Conservation (phyloP, 176 grass and related monocot genomes). For the Oryza punctata region DNA sequence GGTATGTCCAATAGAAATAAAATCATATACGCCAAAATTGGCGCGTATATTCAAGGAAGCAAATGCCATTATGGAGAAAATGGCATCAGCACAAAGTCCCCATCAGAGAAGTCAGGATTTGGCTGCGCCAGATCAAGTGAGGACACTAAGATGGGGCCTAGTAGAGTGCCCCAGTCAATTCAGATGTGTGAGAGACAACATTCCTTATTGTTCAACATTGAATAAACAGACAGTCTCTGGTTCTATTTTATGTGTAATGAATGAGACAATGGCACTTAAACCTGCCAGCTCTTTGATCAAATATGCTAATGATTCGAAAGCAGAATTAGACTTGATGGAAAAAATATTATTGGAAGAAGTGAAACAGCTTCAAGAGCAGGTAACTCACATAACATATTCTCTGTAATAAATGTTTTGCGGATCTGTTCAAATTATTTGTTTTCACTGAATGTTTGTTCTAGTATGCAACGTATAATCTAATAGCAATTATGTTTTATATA, state of each 20-base stretch:
- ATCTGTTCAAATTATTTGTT: neutral
- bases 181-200: slow-evolving; percentile 40
- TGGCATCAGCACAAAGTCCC: slow-evolving; percentile 34
- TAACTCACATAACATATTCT: slow-evolving; percentile 24
- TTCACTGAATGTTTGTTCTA: neutral
- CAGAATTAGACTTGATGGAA: slow-evolving; percentile 57
- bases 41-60: slow-evolving; percentile 69
- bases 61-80: slow-evolving; percentile 62
- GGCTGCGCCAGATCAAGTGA: slow-evolving; percentile 12
- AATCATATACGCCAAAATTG: slow-evolving; percentile 62
- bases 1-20: slow-evolving; percentile 50
- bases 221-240: slow-evolving; percentile 14
- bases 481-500: slow-evolving; percentile 21
- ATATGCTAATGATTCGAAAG: slow-evolving; percentile 35
- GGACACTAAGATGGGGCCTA: slow-evolving; percentile 67
- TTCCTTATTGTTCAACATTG: slow-evolving; percentile 15
- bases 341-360: slow-evolving; percentile 68
- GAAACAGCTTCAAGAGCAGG: slow-evolving; percentile 69
- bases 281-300: slow-evolving; percentile 16
- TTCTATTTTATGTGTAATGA: slow-evolving; percentile 11
- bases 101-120: slow-evolving; percentile 46
- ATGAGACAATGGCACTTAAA: slow-evolving; percentile 18
- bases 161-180: slow-evolving; percentile 74
- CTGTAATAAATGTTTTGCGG: neutral
- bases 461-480: neutral